phyloP scores from a whole-genome alignment of 805 yeast genomes.

The Nakazawaea populi region DNA sequence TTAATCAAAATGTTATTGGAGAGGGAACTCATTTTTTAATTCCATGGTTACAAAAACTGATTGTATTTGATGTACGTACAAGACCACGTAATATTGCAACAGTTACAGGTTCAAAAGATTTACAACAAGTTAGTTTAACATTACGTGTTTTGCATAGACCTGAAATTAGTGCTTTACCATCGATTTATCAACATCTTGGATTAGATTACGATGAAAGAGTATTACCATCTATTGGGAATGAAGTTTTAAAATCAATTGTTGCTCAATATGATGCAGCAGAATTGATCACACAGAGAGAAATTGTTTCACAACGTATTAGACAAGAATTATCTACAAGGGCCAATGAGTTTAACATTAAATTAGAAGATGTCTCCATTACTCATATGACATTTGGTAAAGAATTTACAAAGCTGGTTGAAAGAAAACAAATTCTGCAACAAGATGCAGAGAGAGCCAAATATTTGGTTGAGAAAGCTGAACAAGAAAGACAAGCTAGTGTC shows the following conservation, averaged over 20 bases:
- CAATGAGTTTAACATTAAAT: conserved; percentile 77
- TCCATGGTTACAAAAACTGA: conserved; percentile 94
- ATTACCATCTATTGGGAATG: conserved; percentile 88
- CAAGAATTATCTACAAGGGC: conserved; percentile 82
- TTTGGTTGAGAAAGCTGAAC: conserved; percentile 93
- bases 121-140: conserved; percentile 92
- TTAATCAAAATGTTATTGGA: conserved; percentile 80
- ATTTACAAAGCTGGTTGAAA: conserved; percentile 97
- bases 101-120: conserved; percentile 94
- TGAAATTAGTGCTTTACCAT: conserved; percentile 75
- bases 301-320: conserved; percentile 84
- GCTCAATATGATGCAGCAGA: conserved; percentile 97
- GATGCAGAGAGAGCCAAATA: conserved; percentile 97
- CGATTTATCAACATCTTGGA: conserved; percentile 86
- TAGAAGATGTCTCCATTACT: conserved; percentile 96
- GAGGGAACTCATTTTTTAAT: conserved; percentile 95
- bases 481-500: conserved; percentile 90
- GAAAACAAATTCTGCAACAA: conserved; percentile 98
- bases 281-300: conserved; percentile 93
- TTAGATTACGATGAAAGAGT: conserved; percentile 93
- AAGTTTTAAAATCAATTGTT: conserved; percentile 81
- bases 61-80: conserved; percentile 90
- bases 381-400: conserved; percentile 97
- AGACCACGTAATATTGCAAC: conserved; percentile 90
- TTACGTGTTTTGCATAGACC: conserved; percentile 93